Evolutionary conservation across 2,329 filamentous ascomycete species (phyloP).

Genomic region (Talaromyces sp.): DNA sequence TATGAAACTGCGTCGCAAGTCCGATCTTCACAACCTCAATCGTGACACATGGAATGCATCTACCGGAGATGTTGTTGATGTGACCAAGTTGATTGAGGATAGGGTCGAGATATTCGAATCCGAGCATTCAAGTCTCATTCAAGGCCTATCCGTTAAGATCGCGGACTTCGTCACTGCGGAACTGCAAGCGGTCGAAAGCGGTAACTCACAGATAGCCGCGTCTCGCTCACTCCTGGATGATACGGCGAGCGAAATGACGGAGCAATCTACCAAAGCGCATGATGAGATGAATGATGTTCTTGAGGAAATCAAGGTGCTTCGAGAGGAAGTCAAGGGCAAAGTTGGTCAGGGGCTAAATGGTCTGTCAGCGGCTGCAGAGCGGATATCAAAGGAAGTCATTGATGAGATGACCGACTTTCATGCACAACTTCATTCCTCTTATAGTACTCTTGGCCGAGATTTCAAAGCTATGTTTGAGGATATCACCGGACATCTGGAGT

Average conservation of each 20-base stretch:
- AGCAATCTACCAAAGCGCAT: constrained; percentile 51
- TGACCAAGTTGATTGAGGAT: constrained; percentile 70
- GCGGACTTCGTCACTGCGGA: constrained; percentile 71
- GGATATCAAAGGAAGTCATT: constrained; percentile 84
- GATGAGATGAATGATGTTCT: constrained; percentile 87
- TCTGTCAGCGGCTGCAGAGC: constrained; percentile 76
- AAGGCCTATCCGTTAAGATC: constrained; percentile 65
- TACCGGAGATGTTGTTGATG: constrained; percentile 67
- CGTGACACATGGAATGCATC: constrained; percentile 72
- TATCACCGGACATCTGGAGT: constrained; percentile 65
- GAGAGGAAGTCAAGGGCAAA: constrained; percentile 79
- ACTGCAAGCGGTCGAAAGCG: constrained; percentile 63
- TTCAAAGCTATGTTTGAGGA: constrained; percentile 83
- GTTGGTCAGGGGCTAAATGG: constrained; percentile 80
- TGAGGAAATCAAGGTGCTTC: constrained; percentile 83
- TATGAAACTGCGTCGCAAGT: constrained; percentile 80
- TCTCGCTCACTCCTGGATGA: constrained; percentile 63
- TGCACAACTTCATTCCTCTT: constrained; percentile 75
- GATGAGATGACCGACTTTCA: constrained; percentile 82
- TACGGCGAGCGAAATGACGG: constrained; percentile 62
- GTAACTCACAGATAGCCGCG: constrained; percentile 64
- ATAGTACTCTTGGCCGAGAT: constrained; percentile 75
- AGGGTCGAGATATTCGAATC: constrained; percentile 67
- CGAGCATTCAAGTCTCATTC: constrained; percentile 67
- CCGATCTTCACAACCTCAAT: constrained; percentile 76